A percentile compares a stretch with the other conserved stretches of the same genome.
These are phyloP conservation scores for Sugiyamaella americana DNA, from an alignment of 805 yeast species.

Conservation along the genomic window DNA sequence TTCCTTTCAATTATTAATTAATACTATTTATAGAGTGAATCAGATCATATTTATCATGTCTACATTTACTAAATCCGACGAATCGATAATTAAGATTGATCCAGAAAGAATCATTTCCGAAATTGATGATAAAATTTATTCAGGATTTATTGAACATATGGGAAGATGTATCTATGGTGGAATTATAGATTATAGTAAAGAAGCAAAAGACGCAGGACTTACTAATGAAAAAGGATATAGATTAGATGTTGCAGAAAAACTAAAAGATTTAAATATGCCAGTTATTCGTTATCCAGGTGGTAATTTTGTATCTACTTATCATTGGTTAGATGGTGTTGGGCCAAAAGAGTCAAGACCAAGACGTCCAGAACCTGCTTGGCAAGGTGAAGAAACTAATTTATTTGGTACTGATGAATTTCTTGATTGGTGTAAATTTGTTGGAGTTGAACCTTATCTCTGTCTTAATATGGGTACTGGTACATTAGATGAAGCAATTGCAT, in stretches of 20 bases:
- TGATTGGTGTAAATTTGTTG: conserved; percentile 32
- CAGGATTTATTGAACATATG: conserved; percentile 36
- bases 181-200: conserved; percentile 29
- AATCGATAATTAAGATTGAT: conserved; percentile 23
- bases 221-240: conserved; percentile 29
- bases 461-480: conserved; percentile 37
- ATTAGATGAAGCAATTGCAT: conserved; percentile 33
- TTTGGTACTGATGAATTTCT: conserved; percentile 36
- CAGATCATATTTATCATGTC: no score
- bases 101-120: conserved; percentile 25
- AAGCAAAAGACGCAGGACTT: conserved; percentile 10
- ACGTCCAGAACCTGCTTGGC: conserved; percentile 35
- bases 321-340: conserved; percentile 35
- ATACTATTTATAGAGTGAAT: no score
- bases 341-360: conserved; percentile 30
- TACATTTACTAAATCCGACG: neutral
- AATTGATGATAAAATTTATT: conserved; percentile 29
- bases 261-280: conserved; percentile 32
- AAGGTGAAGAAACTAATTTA: conserved; percentile 30
- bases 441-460: conserved; percentile 32
- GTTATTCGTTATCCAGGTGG: conserved; percentile 37
- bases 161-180: conserved; percentile 37
- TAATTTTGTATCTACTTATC: conserved; percentile 33
- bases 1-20: no score
- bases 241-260: conserved; percentile 30